These are phyloP conservation scores for Neonectria punicea DNA, from an alignment of 2,329 filamentous ascomycete species.

Conservation along the genomic window DNA sequence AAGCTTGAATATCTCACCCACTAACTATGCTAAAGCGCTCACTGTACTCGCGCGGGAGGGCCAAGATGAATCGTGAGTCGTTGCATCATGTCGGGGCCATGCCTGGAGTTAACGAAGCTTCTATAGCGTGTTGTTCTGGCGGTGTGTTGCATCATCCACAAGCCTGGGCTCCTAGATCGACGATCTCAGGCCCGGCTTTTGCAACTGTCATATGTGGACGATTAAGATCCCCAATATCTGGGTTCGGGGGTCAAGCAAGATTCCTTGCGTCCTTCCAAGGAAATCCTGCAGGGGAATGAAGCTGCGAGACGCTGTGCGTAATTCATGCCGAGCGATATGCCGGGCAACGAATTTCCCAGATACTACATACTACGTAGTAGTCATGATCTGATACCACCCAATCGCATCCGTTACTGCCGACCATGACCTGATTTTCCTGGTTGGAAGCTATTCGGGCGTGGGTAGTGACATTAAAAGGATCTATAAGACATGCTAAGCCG, in stretches of 20 bases:
- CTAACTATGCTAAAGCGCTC: background rate
- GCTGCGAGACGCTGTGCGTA: background rate
- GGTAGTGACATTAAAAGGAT: background rate
- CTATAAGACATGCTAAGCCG: background rate
- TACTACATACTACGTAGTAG: background rate
- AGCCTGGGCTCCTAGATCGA: slow-evolving; percentile 1
- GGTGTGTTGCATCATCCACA: slow-evolving; percentile 14
- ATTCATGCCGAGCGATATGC: background rate
- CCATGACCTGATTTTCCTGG: background rate
- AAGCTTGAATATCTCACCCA: slow-evolving; percentile 9
- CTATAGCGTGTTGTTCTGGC: slow-evolving; percentile 4
- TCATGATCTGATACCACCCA: background rate
- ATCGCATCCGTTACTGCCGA: background rate
- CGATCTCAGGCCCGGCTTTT: background rate
- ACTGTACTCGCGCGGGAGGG: background rate
- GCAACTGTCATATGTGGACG: background rate
- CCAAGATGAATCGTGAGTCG: slow-evolving; percentile 7
- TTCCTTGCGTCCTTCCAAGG: background rate
- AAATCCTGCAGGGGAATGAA: background rate
- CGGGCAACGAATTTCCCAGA: background rate
- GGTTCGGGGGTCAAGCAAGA: background rate
- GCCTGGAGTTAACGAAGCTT: background rate
- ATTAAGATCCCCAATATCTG: background rate
- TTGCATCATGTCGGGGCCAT: slow-evolving; percentile 13
- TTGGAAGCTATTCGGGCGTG: background rate